A percentile compares a stretch with the other conserved stretches of the same genome.
These are phyloP conservation scores for Annulohypoxylon bovei DNA, from an alignment of 495 filamentous ascomycete species.

Conservation along the genomic window DNA sequence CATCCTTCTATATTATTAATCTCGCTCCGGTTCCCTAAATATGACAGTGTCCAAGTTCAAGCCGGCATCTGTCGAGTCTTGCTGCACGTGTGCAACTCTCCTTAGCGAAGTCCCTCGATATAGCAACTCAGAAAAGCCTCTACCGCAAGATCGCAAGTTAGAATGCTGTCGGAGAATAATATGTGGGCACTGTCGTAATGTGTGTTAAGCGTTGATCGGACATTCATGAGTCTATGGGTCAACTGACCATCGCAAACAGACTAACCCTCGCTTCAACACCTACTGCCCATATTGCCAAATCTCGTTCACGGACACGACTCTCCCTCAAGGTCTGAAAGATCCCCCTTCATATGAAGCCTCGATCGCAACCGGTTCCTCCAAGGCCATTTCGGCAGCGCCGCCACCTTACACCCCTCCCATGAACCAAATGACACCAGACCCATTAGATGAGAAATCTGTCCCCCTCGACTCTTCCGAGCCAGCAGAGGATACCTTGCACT, in stretches of 20 bases:
- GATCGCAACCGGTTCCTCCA: conserved; percentile 38
- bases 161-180: conserved; percentile 74
- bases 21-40: not conserved
- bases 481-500: conserved; percentile 71
- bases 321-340: conserved; percentile 65
- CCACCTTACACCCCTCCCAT: conserved; percentile 53
- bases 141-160: conserved; percentile 59
- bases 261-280: conserved; percentile 71
- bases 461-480: conserved; percentile 30
- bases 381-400: conserved; percentile 44
- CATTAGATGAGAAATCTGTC: conserved; percentile 42
- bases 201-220: conserved; percentile 42
- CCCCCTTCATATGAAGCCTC: conserved; percentile 67
- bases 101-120: conserved; percentile 58
- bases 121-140: conserved; percentile 64
- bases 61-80: conserved; percentile 54
- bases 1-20: conserved; percentile 1
- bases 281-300: conserved; percentile 72
- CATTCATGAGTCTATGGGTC: not conserved
- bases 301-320: conserved; percentile 56
- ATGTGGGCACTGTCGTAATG: conserved; percentile 72
- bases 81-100: conserved; percentile 72
- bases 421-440: conserved; percentile 11
- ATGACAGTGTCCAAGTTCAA: conserved; percentile 40
- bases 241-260: conserved; percentile 50